These are phyloP conservation scores for Penicillium hesseltinei DNA, from an alignment of 2,329 filamentous ascomycete species.

Conservation along the genomic window DNA sequence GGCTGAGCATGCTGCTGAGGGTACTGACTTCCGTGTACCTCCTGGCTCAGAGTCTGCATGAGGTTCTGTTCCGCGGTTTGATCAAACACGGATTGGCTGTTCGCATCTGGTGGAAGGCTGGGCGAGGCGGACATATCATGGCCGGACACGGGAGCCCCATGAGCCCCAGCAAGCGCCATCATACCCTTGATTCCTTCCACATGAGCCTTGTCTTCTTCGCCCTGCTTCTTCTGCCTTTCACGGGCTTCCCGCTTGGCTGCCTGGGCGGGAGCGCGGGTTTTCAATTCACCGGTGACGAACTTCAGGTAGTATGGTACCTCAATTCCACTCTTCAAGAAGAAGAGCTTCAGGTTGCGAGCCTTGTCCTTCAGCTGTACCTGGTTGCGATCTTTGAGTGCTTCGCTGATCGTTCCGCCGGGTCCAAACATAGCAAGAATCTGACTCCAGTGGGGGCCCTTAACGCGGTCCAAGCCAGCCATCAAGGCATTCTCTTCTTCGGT, in stretches of 20 bases:
- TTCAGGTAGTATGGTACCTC: constrained; percentile 87
- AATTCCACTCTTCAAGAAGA: constrained; percentile 86
- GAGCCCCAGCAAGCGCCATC: constrained; percentile 47
- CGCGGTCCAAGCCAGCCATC: constrained; percentile 82
- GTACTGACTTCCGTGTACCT: constrained; percentile 41
- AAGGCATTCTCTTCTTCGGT: constrained; percentile 86
- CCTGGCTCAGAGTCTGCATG: constrained; percentile 46
- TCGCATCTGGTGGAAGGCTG: constrained; percentile 33
- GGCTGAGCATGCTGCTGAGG: constrained; percentile 30
- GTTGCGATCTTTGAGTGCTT: constrained; percentile 82
- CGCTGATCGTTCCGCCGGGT: constrained; percentile 72
- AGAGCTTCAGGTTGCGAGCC: constrained; percentile 82
- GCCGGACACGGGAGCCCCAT: constrained; percentile 34
- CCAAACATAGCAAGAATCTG: constrained; percentile 86
- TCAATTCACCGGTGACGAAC: constrained; percentile 84
- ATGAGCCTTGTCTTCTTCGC: constrained; percentile 49
- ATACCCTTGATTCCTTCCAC: constrained; percentile 49
- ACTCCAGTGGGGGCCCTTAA: constrained; percentile 90
- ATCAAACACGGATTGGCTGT: constrained; percentile 35
- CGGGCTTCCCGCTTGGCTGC: constrained; percentile 51
- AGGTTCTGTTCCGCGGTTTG: constrained; percentile 44
- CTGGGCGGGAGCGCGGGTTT: constrained; percentile 72
- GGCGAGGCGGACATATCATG: constrained; percentile 43
- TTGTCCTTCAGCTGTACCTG: constrained; percentile 94
- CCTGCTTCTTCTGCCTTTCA: constrained; percentile 47